phyloP scores from a whole-genome alignment of 176 grass and related monocot genomes.

The Avena atlantica region DNA sequence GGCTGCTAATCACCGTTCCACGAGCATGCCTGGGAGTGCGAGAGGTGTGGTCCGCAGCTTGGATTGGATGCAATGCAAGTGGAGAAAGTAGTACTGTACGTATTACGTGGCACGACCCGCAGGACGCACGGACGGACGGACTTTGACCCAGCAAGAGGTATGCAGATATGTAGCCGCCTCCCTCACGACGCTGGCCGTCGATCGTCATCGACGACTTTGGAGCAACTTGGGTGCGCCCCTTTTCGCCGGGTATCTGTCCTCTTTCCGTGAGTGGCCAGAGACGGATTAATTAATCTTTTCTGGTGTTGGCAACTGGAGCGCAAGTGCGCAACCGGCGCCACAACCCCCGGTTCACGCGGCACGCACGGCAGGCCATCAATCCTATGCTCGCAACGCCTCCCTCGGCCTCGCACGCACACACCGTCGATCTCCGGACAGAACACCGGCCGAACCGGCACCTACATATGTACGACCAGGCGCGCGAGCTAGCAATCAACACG shows the following conservation, averaged over 20 bases:
- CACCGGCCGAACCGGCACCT: neutral
- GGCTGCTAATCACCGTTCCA: neutral
- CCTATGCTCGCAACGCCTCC: neutral
- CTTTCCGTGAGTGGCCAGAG: neutral
- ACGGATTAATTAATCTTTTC: neutral
- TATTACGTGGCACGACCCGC: neutral
- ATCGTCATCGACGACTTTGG: constrained; percentile 8
- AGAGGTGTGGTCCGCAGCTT: neutral
- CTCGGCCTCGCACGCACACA: too few relatives aligned
- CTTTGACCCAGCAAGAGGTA: constrained; percentile 1
- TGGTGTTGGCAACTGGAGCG: neutral
- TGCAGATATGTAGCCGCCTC: neutral
- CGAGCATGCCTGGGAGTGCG: neutral
- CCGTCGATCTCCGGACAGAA: too few relatives aligned
- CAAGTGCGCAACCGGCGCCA: neutral
- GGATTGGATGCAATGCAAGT: neutral
- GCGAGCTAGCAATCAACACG: neutral
- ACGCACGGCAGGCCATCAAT: neutral
- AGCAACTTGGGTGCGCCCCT: neutral
- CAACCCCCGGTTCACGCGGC: neutral
- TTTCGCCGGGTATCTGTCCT: neutral
- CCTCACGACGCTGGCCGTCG: neutral
- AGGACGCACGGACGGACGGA: neutral
- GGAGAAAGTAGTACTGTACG: neutral
- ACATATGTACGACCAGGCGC: neutral